Percentiles rank a stretch among this genome's conserved stretches.
Conservation (phyloP, 2,329 filamentous ascomycete species). For the Colletotrichum sp. region DNA sequence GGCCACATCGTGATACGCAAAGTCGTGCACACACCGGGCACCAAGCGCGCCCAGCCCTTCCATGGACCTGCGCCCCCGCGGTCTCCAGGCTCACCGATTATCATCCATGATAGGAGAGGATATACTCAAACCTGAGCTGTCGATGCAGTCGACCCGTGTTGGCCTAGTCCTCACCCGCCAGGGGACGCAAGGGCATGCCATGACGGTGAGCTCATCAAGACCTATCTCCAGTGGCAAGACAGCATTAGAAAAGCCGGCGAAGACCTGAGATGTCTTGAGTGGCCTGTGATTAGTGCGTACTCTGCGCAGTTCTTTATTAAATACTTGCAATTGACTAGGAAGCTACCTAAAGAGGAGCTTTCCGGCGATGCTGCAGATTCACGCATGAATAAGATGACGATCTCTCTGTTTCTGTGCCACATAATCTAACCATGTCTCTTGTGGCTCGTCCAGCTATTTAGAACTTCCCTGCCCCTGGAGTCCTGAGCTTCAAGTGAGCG, state of each 20-base stretch:
- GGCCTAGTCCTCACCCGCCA: neutral
- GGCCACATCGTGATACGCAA: neutral
- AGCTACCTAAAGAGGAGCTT: neutral
- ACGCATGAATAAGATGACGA: neutral
- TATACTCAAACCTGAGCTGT: neutral
- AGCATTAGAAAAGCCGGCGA: neutral
- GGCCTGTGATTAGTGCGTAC: neutral
- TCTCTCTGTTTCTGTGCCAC: neutral
- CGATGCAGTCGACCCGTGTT: neutral
- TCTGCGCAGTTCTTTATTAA: neutral
- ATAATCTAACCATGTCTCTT: neutral
- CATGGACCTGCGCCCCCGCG: neutral
- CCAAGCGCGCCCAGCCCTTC: neutral
- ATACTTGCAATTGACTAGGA: neutral
- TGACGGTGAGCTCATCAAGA: neutral
- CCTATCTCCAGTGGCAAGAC: neutral
- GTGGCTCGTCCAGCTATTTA: neutral
- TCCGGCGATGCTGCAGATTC: neutral
- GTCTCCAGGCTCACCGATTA: neutral
- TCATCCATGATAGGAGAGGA: neutral
- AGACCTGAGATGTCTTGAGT: neutral
- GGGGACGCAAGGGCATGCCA: neutral
- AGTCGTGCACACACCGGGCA: neutral
- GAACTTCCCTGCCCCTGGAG: neutral
- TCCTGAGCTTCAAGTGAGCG: neutral